Percentiles rank a stretch among this genome's conserved stretches.
Conservation (phyloP, 208 protist species). For the Acanthamoeba divionensis region DNA sequence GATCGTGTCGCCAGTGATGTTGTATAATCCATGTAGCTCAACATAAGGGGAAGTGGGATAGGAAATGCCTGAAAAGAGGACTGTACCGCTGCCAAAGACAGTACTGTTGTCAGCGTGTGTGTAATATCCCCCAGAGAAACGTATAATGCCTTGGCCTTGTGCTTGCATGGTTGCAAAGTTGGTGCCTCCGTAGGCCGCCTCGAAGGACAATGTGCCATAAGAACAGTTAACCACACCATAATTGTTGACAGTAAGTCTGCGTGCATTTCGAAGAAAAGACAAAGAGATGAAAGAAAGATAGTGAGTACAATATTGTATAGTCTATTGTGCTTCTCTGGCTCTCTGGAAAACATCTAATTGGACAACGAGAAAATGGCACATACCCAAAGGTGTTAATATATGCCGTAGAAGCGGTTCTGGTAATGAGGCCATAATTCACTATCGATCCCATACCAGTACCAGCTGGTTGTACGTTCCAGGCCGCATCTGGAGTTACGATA, state of each 20-base stretch:
- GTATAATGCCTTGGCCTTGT: background rate
- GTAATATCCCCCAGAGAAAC: constrained; percentile 32
- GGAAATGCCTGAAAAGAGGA: background rate
- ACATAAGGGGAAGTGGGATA: background rate
- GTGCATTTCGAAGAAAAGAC: too few species aligned
- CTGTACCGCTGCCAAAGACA: background rate
- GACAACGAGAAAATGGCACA: too few species aligned
- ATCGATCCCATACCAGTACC: background rate
- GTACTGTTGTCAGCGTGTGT: background rate
- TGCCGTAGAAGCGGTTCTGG: background rate
- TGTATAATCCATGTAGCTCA: background rate
- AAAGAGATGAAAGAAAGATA: too few species aligned
- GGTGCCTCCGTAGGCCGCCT: background rate
- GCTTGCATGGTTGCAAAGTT: background rate
- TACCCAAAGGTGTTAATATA: background rate
- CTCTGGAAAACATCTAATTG: too few species aligned
- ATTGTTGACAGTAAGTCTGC: constrained; percentile 3
- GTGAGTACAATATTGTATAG: too few species aligned
- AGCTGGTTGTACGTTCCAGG: background rate
- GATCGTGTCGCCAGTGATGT: background rate
- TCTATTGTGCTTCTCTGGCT: too few species aligned
- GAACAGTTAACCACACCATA: background rate
- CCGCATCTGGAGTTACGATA: too few species aligned
- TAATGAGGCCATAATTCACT: constrained; percentile 28
- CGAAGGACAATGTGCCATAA: background rate